A percentile compares a stretch with the other conserved stretches of the same genome.
Evolutionary conservation across 306 rosid species (phyloP).

Genomic region (Fagus sylvatica): DNA sequence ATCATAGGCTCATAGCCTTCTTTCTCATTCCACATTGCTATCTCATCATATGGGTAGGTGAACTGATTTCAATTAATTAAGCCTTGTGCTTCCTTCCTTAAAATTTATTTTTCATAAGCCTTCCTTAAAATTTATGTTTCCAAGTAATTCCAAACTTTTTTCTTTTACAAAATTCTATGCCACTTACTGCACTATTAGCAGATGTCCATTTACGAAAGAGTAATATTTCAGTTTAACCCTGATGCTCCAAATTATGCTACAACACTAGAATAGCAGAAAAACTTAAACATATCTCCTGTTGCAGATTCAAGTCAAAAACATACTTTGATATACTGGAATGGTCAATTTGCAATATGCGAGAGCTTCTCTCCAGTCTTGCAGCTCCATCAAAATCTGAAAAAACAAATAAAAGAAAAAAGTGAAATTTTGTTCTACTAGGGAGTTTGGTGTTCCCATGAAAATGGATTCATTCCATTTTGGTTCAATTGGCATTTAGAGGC

Average conservation of each 20-base stretch:
- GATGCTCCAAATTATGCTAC: conserved; percentile 18
- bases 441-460: not conserved
- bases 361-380: conserved; percentile 81
- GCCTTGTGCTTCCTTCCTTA: not conserved
- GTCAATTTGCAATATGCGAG: conserved; percentile 80
- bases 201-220: not conserved
- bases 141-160: not conserved
- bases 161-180: not conserved
- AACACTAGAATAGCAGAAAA: conserved; percentile 1
- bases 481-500: conserved; percentile 16
- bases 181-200: not conserved
- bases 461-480: conserved; percentile 9
- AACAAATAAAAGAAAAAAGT: not conserved
- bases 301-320: conserved; percentile 28
- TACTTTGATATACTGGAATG: conserved; percentile 83
- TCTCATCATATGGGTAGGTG: not conserved
- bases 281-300: conserved; percentile 11
- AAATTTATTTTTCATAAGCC: too few relatives aligned
- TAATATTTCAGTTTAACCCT: conserved; percentile 11
- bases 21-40: not conserved
- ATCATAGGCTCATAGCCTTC: not conserved
- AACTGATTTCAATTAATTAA: not conserved
- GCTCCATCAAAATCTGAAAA: conserved; percentile 79
- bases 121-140: not conserved
- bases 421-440: not conserved